Evolutionary conservation across 2,329 filamentous ascomycete genomes (phyloP), one percentile per base, ranked within the genome.

Genomic region (Colletotrichum liaoningense): DNA sequence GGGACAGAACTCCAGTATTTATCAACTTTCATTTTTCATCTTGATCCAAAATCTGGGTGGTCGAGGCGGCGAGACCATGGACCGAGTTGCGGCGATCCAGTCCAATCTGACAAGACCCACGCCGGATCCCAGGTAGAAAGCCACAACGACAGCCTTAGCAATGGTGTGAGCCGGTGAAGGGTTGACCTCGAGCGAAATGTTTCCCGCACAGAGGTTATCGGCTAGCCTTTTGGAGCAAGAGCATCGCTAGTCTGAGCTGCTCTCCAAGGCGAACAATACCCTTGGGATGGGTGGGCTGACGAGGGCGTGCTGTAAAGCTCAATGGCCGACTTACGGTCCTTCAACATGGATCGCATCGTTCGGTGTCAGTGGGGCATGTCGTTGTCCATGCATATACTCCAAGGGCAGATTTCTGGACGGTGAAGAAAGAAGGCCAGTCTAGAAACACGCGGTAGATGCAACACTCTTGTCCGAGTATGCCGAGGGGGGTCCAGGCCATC

Each of bases 1-100:
- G 56, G 56, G 52, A 35, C n/a, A 42, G 54, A 12, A n/a, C 22
- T 28, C 46, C 55, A 42, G 60, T 73, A 69, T 74, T 74, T 69
- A 68, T 73, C 52, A 42, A 42, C 14, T 26, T 59, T 58, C 24
- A 24, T 5, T 2, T 57, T 52, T 11, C 2, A 9, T 33, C 26
- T 46, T 3, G 22, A 63, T 6, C 38, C 28, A n/a, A 12, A 35
- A 54, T 28, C 12, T 12, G 8, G 57, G 16, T 24, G 30, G 16
- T 22, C n/a, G 24, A 49, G 28, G 30, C 60, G 4, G 46, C 8
- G n/a, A 55, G 14, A 8, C 56, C 46, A 60, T 65, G 35, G 33
- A 56, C 24, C n/a, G 28, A 38, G 9, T 24, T 26, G 22, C 46
- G 35, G 16, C 59, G 26, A 56, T 64, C 55, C 49, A 56, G 59